A percentile compares a stretch with the other conserved stretches of the same genome.
Conservation (phyloP, 2,329 filamentous ascomycete species). For the Alternaria conjuncta region DNA sequence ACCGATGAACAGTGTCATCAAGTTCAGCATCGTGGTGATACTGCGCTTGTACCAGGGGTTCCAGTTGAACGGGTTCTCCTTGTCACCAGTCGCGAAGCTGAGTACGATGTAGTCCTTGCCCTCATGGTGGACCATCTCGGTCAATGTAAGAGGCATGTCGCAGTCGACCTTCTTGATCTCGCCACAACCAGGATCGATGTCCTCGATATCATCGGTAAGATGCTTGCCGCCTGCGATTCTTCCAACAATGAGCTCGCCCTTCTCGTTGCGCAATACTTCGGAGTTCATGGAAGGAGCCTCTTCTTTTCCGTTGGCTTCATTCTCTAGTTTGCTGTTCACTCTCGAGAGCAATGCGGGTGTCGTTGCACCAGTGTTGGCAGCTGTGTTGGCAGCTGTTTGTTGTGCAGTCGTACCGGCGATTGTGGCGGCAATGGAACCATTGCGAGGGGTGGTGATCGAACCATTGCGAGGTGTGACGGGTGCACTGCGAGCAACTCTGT, state of each 20-base stretch:
- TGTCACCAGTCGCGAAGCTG: slow-evolving; percentile 34
- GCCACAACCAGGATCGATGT: slow-evolving; percentile 32
- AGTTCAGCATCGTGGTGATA: slow-evolving; percentile 35
- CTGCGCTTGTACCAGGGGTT: slow-evolving; percentile 38
- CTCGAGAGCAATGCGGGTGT: slow-evolving; percentile 18
- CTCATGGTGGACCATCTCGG: slow-evolving; percentile 32
- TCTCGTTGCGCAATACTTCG: slow-evolving; percentile 27
- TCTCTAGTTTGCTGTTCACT: slow-evolving; percentile 20
- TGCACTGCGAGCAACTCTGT: slow-evolving; percentile 15
- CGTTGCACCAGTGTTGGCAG: slow-evolving; percentile 16
- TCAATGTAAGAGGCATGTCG: slow-evolving; percentile 36
- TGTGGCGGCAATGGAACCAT: slow-evolving; percentile 14
- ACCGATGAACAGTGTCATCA: slow-evolving; percentile 39
- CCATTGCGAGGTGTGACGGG: slow-evolving; percentile 21
- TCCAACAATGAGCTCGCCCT: slow-evolving; percentile 31
- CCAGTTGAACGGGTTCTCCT: slow-evolving; percentile 38
- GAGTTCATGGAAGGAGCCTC: slow-evolving; percentile 19
- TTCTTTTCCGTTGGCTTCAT: not conserved
- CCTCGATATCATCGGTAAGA: slow-evolving; percentile 26
- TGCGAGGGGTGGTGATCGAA: slow-evolving; percentile 19
- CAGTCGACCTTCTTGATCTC: slow-evolving; percentile 34
- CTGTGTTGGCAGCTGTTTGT: slow-evolving; percentile 19
- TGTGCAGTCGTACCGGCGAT: slow-evolving; percentile 17
- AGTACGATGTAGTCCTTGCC: slow-evolving; percentile 35
- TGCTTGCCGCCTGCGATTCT: slow-evolving; percentile 33